phyloP scores from a whole-genome alignment of 108 stramenopile genomes.

The Cyclostephanos invisitatus region DNA sequence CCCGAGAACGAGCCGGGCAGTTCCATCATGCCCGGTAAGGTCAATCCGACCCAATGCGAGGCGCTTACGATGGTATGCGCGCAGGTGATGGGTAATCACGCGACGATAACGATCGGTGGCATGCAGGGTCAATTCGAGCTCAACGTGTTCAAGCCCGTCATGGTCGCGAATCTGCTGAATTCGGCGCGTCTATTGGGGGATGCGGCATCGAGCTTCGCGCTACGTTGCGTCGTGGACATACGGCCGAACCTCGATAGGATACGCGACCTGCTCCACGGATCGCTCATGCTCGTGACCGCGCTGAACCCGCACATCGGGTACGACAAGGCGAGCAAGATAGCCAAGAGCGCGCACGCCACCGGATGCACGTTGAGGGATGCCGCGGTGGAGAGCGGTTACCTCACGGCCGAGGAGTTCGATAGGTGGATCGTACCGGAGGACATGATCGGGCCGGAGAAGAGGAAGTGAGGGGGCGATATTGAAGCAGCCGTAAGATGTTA shows the following conservation, averaged over 20 bases:
- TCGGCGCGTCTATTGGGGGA: constrained; percentile 95
- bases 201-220: constrained; percentile 79
- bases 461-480: neutral
- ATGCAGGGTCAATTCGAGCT: constrained; percentile 98
- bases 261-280: constrained; percentile 82
- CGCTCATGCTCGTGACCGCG: constrained; percentile 98
- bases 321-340: constrained; percentile 95
- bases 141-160: constrained; percentile 99
- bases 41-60: constrained; percentile 99
- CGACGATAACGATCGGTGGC: constrained; percentile 90
- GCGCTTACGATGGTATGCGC: constrained; percentile 99
- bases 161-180: constrained; percentile 90
- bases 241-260: constrained; percentile 85
- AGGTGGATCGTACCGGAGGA: constrained; percentile 93
- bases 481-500: too few relatives aligned
- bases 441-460: constrained; percentile 90
- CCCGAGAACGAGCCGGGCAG: constrained; percentile 98
- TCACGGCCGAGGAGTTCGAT: constrained; percentile 96
- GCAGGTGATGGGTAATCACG: constrained; percentile 98
- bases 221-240: constrained; percentile 90
- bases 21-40: constrained; percentile 99
- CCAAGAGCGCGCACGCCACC: constrained; percentile 95
- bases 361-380: constrained; percentile 92
- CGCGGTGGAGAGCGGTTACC: constrained; percentile 83
- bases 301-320: constrained; percentile 98